Percentiles rank a stretch among this genome's conserved stretches.
phyloP scores from a whole-genome alignment of 2,329 filamentous ascomycete genomes.

The Calonectria hawksworthii region DNA sequence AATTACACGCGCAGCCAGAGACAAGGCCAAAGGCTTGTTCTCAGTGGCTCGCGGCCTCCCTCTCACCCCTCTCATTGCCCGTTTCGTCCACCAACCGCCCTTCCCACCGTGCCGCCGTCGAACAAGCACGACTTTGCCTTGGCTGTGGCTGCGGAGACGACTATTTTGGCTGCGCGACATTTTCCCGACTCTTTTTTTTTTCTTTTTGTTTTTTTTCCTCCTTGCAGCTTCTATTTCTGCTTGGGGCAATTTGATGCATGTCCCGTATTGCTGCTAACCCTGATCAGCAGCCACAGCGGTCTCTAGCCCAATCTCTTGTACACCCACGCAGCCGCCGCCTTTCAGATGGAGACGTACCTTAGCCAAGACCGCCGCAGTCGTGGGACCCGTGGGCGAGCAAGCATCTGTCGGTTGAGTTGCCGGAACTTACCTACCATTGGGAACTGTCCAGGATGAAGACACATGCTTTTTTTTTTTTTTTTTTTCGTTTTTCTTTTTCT shows the following conservation, averaged over 20 bases:
- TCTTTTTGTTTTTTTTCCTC: not conserved
- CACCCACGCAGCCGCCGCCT: constrained; percentile 3
- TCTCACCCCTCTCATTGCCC: constrained; percentile 1
- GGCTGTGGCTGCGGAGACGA: not conserved
- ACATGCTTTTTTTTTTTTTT: not conserved
- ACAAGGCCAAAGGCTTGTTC: not conserved
- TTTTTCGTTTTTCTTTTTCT: not conserved
- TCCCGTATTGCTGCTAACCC: constrained; percentile 2
- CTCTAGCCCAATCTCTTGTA: not conserved
- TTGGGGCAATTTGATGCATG: not conserved
- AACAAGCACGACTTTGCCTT: not conserved
- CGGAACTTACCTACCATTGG: constrained; percentile 6
- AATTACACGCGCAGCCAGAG: not conserved
- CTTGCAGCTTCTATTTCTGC: constrained; percentile 3
- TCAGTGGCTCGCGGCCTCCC: not conserved
- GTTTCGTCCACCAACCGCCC: not conserved
- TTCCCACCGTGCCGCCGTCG: constrained; percentile 4
- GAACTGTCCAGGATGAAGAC: constrained; percentile 1
- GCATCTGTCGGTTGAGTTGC: constrained; percentile 12
- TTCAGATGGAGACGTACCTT: not conserved
- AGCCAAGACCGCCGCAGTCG: not conserved
- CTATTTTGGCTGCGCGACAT: constrained; percentile 19
- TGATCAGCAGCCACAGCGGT: not conserved
- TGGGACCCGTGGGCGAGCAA: constrained; percentile 3
- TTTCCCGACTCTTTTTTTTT: not conserved